Conservation (phyloP, 2,329 filamentous ascomycete species). For the Pseudogymnoascus sp. region DNA sequence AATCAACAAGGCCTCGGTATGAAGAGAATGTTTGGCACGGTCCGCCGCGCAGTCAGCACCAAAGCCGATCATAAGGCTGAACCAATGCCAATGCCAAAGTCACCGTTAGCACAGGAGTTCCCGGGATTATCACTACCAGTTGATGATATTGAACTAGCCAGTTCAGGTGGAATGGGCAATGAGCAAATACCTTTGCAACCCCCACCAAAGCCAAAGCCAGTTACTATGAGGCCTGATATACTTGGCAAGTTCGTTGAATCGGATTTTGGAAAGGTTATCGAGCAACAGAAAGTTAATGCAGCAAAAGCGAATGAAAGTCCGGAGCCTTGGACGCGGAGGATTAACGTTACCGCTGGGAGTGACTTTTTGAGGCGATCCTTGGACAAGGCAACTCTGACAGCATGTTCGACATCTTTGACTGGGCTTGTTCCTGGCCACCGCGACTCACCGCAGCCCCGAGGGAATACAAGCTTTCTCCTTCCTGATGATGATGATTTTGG, state of each 20-base stretch:
- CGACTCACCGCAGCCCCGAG: neutral
- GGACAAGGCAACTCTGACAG: neutral
- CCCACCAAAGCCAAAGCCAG: slow-evolving; percentile 2
- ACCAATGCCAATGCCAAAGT: slow-evolving; percentile 16
- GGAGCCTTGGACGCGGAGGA: neutral
- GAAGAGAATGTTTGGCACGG: slow-evolving; percentile 78
- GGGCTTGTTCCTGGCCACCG: neutral
- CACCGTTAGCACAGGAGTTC: slow-evolving; percentile 30
- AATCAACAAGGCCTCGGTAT: slow-evolving; percentile 67
- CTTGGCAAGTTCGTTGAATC: slow-evolving; percentile 4
- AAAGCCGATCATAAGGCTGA: slow-evolving; percentile 15
- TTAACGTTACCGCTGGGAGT: slow-evolving; percentile 3
- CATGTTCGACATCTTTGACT: neutral
- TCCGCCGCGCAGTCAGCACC: slow-evolving; percentile 73
- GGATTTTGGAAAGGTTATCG: slow-evolving; percentile 3
- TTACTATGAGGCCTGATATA: slow-evolving; percentile 8
- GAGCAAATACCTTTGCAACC: neutral
- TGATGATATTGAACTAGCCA: slow-evolving; percentile 2
- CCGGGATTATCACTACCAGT: slow-evolving; percentile 45
- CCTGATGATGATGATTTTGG: neutral
- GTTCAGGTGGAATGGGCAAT: neutral
- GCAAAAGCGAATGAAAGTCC: neutral
- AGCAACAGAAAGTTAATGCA: slow-evolving; percentile 1
- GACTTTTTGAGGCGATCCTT: slow-evolving; percentile 3
- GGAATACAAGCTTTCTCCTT: slow-evolving; percentile 2